Percentiles rank a stretch among this genome's conserved stretches.
Conservation (phyloP, 495 filamentous ascomycete genomes). For the Xylaria sp. region DNA sequence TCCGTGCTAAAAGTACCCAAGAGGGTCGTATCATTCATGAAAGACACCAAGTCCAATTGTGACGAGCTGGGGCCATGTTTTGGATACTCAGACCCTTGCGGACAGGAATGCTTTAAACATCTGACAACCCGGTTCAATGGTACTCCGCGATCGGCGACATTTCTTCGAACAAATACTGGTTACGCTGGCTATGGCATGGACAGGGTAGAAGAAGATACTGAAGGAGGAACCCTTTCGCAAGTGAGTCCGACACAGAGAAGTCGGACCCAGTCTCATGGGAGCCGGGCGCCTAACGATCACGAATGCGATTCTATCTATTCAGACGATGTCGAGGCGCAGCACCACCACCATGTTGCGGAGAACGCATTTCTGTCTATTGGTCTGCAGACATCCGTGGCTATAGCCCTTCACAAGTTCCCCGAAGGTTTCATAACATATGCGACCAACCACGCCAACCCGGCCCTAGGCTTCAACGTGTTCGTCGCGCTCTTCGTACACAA, state of each 20-base stretch:
- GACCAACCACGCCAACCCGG: slow-evolving; percentile 92
- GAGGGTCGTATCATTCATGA: slow-evolving; percentile 68
- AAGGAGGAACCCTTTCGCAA: slow-evolving; percentile 29
- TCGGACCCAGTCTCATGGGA: slow-evolving; percentile 41
- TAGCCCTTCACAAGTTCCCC: slow-evolving; percentile 94
- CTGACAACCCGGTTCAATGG: slow-evolving; percentile 39
- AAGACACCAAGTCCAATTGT: slow-evolving; percentile 71
- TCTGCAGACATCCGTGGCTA: slow-evolving; percentile 90
- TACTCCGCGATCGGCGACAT: slow-evolving; percentile 34
- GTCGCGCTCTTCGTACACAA: slow-evolving; percentile 97
- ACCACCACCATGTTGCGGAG: slow-evolving; percentile 95
- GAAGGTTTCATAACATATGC: slow-evolving; percentile 99
- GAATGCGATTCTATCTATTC: slow-evolving; percentile 41
- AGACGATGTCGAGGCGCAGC: slow-evolving; percentile 58
- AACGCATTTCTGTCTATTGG: slow-evolving; percentile 94
- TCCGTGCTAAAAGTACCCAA: slow-evolving; percentile 55
- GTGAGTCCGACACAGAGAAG: slow-evolving; percentile 39
- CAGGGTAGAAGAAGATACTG: slow-evolving; percentile 38
- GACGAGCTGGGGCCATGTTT: slow-evolving; percentile 79
- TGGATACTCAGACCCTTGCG: slow-evolving; percentile 85
- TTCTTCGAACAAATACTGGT: slow-evolving; percentile 36
- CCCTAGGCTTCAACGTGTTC: slow-evolving; percentile 88
- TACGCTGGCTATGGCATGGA: slow-evolving; percentile 31
- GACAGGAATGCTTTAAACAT: slow-evolving; percentile 77
- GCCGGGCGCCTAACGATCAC: slow-evolving; percentile 34